Percentiles rank a stretch among this genome's conserved stretches.
These are phyloP conservation scores for Myxozyma lipomycoides DNA, from an alignment of 805 yeast genomes.

Conservation along the genomic window DNA sequence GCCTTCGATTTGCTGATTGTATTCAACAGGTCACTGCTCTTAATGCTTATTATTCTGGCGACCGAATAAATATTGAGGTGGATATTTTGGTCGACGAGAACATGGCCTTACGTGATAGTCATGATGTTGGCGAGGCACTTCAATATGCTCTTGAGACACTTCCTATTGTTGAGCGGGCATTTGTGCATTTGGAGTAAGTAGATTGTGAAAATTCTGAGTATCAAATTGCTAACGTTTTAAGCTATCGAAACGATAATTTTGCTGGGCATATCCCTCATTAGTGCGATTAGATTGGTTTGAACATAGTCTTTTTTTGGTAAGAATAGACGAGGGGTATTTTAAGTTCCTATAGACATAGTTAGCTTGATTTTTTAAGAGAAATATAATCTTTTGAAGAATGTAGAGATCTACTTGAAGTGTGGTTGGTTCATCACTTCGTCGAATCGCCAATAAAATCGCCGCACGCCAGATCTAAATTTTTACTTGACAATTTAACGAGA, in stretches of 20 bases:
- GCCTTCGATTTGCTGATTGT: slow-evolving; percentile 63
- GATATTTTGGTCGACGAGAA: slow-evolving; percentile 58
- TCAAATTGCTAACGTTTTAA: too few relatives aligned
- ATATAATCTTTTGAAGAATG: too few relatives aligned
- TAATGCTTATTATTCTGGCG: slow-evolving; percentile 76
- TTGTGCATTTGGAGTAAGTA: slow-evolving; percentile 68
- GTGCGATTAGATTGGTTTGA: too few relatives aligned
- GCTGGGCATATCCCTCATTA: slow-evolving; percentile 37
- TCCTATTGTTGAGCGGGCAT: slow-evolving; percentile 74
- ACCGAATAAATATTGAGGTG: slow-evolving; percentile 68
- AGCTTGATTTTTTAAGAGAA: too few relatives aligned
- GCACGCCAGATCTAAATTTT: too few relatives aligned
- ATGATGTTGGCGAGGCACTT: slow-evolving; percentile 75
- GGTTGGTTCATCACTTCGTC: too few relatives aligned
- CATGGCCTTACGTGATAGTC: slow-evolving; percentile 59
- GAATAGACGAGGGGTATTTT: too few relatives aligned
- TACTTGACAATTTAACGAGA: too few relatives aligned
- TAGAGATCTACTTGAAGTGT: too few relatives aligned
- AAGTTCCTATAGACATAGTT: too few relatives aligned
- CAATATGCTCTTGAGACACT: slow-evolving; percentile 77
- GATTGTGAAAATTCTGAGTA: not conserved
- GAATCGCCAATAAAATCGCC: too few relatives aligned
- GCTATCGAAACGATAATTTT: slow-evolving; percentile 39
- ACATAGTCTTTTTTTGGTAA: too few relatives aligned
- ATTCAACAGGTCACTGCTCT: slow-evolving; percentile 61